Percentiles rank a stretch among this genome's conserved stretches.
Evolutionary conservation across 148 eudicot species (phyloP).

Genomic region (Camellia japonica): DNA sequence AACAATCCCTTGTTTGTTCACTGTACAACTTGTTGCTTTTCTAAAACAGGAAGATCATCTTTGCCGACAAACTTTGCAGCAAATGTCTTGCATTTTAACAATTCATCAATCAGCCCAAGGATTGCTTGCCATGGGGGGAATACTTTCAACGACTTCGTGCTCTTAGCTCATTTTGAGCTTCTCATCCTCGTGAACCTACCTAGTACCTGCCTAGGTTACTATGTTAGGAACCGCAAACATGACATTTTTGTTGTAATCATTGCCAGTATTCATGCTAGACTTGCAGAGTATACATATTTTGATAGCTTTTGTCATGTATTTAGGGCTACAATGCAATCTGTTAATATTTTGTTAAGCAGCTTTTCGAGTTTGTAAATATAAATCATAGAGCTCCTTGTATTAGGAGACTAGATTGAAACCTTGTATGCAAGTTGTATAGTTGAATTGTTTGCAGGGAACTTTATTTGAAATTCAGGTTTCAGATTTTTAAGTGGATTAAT

Average conservation of each 20-base stretch:
- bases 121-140: constrained; percentile 73
- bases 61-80: constrained; percentile 64
- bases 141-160: constrained; percentile 73
- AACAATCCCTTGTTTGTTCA: background rate
- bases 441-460: background rate
- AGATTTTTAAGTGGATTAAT: too few species aligned
- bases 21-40: background rate
- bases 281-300: background rate
- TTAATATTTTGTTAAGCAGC: background rate
- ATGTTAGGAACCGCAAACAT: background rate
- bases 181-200: constrained; percentile 44
- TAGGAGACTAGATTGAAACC: background rate
- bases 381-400: background rate
- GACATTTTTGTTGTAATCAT: background rate
- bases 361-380: constrained; percentile 11
- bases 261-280: background rate
- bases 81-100: constrained; percentile 59
- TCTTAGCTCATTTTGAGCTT: constrained; percentile 71
- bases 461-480: background rate
- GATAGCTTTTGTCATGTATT: background rate
- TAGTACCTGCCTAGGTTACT: background rate
- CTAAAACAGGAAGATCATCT: constrained; percentile 77
- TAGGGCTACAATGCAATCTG: background rate
- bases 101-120: constrained; percentile 71
- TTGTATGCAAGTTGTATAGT: background rate